A percentile compares a stretch with the other conserved stretches of the same genome.
Evolutionary conservation across 2,329 filamentous ascomycete species (phyloP).

Genomic region (Stylonectria norvegica): DNA sequence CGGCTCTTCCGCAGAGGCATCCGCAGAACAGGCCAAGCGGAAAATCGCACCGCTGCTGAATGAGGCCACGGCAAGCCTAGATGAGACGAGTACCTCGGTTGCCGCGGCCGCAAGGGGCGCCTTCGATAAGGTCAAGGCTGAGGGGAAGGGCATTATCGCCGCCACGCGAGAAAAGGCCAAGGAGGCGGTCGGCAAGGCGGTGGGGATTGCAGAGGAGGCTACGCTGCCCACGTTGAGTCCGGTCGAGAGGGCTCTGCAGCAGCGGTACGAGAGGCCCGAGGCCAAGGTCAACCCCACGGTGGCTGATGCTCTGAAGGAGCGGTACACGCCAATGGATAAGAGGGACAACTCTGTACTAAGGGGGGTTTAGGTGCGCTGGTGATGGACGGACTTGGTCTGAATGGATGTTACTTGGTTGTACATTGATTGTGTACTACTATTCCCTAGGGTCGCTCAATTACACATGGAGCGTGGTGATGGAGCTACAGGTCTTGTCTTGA

Average conservation of each 20-base stretch:
- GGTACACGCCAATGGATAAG: constrained; percentile 50
- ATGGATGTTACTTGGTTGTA: constrained; percentile 22
- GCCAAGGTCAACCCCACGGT: constrained; percentile 45
- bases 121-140: constrained; percentile 29
- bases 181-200: constrained; percentile 41
- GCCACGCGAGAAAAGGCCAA: constrained; percentile 40
- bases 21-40: constrained; percentile 25
- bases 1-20: constrained; percentile 34
- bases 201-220: constrained; percentile 37
- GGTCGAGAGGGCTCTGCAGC: constrained; percentile 48
- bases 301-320: constrained; percentile 51
- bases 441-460: constrained; percentile 26
- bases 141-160: constrained; percentile 30
- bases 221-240: constrained; percentile 32
- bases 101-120: constrained; percentile 37
- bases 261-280: constrained; percentile 48
- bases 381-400: constrained; percentile 8
- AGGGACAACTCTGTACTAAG: constrained; percentile 44
- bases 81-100: constrained; percentile 21
- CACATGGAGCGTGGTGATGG: constrained; percentile 20
- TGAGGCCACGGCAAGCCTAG: constrained; percentile 29
- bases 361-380: constrained; percentile 30
- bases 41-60: constrained; percentile 32
- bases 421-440: constrained; percentile 30
- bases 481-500: no score